These are phyloP conservation scores for Handroanthus guayacan DNA, from an alignment of 257 asterid species.

Conservation along the genomic window DNA sequence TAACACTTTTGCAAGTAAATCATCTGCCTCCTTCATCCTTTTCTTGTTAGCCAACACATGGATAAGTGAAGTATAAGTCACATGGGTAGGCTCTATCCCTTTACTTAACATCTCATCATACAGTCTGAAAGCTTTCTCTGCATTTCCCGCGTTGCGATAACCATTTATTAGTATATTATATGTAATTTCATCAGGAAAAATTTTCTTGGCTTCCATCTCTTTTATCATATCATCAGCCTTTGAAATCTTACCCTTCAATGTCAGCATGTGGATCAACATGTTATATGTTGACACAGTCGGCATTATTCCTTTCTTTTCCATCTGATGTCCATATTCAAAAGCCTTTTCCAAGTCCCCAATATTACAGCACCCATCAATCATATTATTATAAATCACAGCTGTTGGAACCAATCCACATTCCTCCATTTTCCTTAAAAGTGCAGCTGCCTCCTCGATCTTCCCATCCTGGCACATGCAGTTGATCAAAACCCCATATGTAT, in stretches of 20 bases:
- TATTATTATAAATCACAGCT: constrained; percentile 54
- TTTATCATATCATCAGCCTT: constrained; percentile 50
- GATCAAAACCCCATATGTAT: constrained; percentile 55
- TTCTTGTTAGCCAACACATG: constrained; percentile 54
- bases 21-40: constrained; percentile 63
- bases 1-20: constrained; percentile 45
- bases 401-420: constrained; percentile 52
- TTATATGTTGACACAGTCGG: constrained; percentile 63
- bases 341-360: constrained; percentile 58
- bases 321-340: constrained; percentile 53
- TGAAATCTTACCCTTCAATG: constrained; percentile 44
- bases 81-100: constrained; percentile 54
- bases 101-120: constrained; percentile 56
- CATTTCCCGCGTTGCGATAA: constrained; percentile 50
- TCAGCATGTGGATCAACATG: constrained; percentile 50
- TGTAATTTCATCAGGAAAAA: constrained; percentile 55
- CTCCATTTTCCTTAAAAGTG: constrained; percentile 53
- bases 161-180: constrained; percentile 57
- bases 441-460: constrained; percentile 51
- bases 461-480: constrained; percentile 50
- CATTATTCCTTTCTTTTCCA: constrained; percentile 55
- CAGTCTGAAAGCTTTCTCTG: constrained; percentile 53
- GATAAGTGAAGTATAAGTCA: constrained; percentile 58
- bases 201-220: constrained; percentile 53
- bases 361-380: constrained; percentile 59